phyloP scores from a whole-genome alignment of 495 filamentous ascomycete species.

The Penicillium tannophilum region DNA sequence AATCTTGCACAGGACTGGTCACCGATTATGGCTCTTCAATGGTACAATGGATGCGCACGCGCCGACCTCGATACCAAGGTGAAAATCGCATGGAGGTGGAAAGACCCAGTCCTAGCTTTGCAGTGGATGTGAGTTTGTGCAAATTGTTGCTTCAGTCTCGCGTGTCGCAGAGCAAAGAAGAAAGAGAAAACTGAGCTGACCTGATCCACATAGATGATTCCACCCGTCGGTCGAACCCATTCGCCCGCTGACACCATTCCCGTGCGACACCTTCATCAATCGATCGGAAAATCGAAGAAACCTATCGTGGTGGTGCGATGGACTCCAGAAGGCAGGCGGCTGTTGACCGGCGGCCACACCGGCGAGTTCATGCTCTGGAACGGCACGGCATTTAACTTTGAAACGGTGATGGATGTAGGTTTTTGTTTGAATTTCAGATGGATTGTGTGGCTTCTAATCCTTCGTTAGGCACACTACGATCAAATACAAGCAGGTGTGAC shows the following conservation, averaged over 20 bases:
- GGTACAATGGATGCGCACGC: conserved; percentile 89
- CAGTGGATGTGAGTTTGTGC: conserved; percentile 72
- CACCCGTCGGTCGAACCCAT: conserved; percentile 71
- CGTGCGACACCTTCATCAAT: conserved; percentile 88
- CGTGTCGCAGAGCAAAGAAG: background rate
- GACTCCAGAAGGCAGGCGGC: conserved; percentile 91
- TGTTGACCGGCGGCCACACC: conserved; percentile 91
- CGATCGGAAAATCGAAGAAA: conserved; percentile 95
- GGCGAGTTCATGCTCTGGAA: conserved; percentile 99
- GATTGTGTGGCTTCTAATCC: background rate
- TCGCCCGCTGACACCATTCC: conserved; percentile 83
- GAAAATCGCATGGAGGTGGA: conserved; percentile 70
- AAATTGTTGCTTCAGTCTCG: background rate
- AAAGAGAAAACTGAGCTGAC: conserved; percentile 13
- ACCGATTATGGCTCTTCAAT: conserved; percentile 95
- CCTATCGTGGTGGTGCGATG: conserved; percentile 96
- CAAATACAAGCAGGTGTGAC: conserved; percentile 74
- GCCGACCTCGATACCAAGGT: conserved; percentile 73
- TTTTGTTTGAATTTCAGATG: background rate
- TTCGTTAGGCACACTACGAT: conserved; percentile 76
- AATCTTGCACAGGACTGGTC: conserved; percentile 56
- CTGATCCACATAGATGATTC: conserved; percentile 68
- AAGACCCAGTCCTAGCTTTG: conserved; percentile 82
- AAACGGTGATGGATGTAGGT: conserved; percentile 90
- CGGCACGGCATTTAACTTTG: conserved; percentile 97